Evolutionary conservation across 805 yeast genomes (phyloP), one percentile per base, ranked within the genome.

Genomic region (Yarrowia deformans): DNA sequence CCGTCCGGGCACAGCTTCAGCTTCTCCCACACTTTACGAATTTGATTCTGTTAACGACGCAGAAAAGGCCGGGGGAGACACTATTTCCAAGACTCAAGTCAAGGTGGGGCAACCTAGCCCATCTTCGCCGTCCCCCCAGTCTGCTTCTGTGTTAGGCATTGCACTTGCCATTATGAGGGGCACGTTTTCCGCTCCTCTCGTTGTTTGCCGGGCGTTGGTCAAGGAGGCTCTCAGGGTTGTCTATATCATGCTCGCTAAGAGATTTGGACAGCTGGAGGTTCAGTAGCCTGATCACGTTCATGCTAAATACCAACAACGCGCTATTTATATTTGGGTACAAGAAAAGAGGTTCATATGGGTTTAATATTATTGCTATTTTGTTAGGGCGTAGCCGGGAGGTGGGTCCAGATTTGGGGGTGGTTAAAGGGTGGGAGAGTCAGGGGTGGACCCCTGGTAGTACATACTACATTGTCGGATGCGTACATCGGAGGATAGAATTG

Each of bases 21-120:
- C 68, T 40, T 61, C 67, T 8, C 58, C 58, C 16, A 49, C 60
- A 64, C 35, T 48, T 29, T 64, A 49, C 58, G 61, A 49, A 35
- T 50, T 50, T 39, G 68, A 64, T 40, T 42, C 61, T 16, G 70
- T 66, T 16, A 61, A 61, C 35, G 68, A 52, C 56, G 70, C 70
- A 14, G 70, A 68, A 52, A 68, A 61, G 68, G 68, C 70, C 19
- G 67, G 67, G 14, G 66, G 66, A 37, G 66, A 60, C 66, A 60
- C 14, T n/a, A 60, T 45, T 18, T 60, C 66, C 18, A 60, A 60
- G 46, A 10, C 66, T 14, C 63, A 56, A 29, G 63, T 56, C 39
- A 56, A 56, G 63, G 63, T 42, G 48, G 13, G 37, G 48, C 48
- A 56, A 19, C 63, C 48, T 4, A 42, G 46, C 46, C 37, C 63